Conservation (phyloP, 805 yeast species). For the Jamesozyma rosinii region DNA sequence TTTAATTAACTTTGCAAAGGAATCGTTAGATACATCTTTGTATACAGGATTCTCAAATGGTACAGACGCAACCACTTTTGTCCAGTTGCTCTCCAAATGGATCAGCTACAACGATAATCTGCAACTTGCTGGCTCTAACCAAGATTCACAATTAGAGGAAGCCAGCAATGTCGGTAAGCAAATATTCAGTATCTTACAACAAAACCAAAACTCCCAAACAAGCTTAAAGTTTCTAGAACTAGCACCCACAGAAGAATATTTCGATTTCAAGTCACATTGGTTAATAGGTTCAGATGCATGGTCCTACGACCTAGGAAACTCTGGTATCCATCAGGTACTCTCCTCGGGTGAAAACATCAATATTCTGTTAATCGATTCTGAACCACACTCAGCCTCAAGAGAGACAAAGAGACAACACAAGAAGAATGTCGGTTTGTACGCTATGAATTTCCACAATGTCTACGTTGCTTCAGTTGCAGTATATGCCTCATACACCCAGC, state of each 20-base stretch:
- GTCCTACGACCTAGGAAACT: slow-evolving; percentile 86
- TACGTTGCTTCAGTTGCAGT: slow-evolving; percentile 93
- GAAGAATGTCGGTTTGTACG: slow-evolving; percentile 88
- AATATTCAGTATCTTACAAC: slow-evolving; percentile 33
- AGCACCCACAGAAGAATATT: slow-evolving; percentile 35
- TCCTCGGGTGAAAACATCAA: slow-evolving; percentile 70
- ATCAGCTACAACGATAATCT: slow-evolving; percentile 42
- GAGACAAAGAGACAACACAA: slow-evolving; percentile 33
- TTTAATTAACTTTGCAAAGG: slow-evolving; percentile 38
- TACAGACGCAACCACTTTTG: slow-evolving; percentile 39
- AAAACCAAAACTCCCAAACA: slow-evolving; percentile 33
- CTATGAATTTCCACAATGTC: slow-evolving; percentile 83
- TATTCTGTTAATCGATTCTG: slow-evolving; percentile 79
- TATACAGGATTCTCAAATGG: slow-evolving; percentile 29
- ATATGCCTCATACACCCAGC: slow-evolving; percentile 88
- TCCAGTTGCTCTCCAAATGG: slow-evolving; percentile 62
- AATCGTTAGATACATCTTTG: slow-evolving; percentile 36
- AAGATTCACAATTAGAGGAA: slow-evolving; percentile 10
- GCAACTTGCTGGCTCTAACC: slow-evolving; percentile 24
- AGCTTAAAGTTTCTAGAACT: slow-evolving; percentile 37
- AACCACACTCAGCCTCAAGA: slow-evolving; percentile 42
- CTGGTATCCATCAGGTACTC: slow-evolving; percentile 82
- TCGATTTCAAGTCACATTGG: slow-evolving; percentile 56
- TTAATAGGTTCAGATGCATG: slow-evolving; percentile 89
- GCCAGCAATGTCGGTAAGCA: slow-evolving; percentile 28